Percentiles rank a stretch among this genome's conserved stretches.
These are phyloP conservation scores for Papilionanthe hybrid DNA, from an alignment of 116 monocot genomes.

Conservation along the genomic window DNA sequence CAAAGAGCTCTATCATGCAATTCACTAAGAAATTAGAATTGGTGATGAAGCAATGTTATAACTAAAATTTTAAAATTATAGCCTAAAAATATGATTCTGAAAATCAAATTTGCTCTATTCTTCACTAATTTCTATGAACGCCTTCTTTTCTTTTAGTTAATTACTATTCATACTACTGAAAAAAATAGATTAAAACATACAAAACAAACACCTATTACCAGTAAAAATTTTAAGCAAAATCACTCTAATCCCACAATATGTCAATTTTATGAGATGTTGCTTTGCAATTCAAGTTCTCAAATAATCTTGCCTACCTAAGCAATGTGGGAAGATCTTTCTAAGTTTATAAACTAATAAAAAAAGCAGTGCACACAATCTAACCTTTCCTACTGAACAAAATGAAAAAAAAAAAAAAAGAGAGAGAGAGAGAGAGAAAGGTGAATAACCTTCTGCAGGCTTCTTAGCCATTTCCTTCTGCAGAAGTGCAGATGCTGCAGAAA, in stretches of 20 bases:
- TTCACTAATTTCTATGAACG: background rate
- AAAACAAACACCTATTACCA: background rate
- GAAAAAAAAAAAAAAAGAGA: too few species aligned
- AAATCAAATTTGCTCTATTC: background rate
- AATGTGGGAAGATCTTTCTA: background rate
- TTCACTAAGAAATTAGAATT: background rate
- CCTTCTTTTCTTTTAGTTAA: background rate
- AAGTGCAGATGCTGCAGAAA: slow-evolving; percentile 57
- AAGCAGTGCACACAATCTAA: background rate
- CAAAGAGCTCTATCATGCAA: background rate
- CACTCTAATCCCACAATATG: background rate
- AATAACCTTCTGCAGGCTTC: slow-evolving; percentile 56
- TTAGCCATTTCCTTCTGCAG: slow-evolving; percentile 51
- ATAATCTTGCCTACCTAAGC: background rate
- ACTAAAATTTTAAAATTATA: background rate
- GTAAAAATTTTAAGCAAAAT: background rate
- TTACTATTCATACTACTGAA: background rate
- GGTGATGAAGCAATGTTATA: background rate
- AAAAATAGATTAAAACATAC: background rate
- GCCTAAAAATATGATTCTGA: background rate
- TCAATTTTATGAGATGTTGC: background rate
- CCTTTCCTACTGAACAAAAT: slow-evolving; percentile 1
- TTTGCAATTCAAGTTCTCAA: background rate
- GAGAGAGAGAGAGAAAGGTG: background rate
- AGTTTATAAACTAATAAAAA: background rate